Evolutionary conservation across 108 stramenopile genomes (phyloP).

Genomic region (Nitzschia sp.): DNA sequence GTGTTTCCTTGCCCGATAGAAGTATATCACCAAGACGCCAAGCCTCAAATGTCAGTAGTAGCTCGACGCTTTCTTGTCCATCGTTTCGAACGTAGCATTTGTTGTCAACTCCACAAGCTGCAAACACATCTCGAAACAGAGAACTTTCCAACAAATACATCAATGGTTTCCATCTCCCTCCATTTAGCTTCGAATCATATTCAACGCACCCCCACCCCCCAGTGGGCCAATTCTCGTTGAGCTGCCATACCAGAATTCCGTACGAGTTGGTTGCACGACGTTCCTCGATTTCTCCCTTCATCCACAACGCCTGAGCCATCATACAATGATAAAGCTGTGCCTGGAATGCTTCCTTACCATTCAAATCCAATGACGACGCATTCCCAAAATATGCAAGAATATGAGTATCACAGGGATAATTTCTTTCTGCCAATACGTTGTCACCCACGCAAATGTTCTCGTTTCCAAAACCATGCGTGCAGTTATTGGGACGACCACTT

Average conservation of each 20-base stretch:
- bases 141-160: constrained; percentile 33
- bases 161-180: constrained; percentile 61
- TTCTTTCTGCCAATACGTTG: constrained; percentile 60
- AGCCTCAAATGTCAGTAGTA: constrained; percentile 21
- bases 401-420: constrained; percentile 57
- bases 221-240: constrained; percentile 70
- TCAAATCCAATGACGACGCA: constrained; percentile 2
- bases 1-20: neutral
- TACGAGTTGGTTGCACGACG: constrained; percentile 38
- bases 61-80: constrained; percentile 3
- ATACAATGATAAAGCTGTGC: constrained; percentile 54
- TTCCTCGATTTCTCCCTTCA: constrained; percentile 49
- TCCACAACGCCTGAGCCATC: constrained; percentile 49
- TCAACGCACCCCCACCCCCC: constrained; percentile 64
- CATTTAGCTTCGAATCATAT: constrained; percentile 33
- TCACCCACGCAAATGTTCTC: constrained; percentile 42
- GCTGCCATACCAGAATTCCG: constrained; percentile 57
- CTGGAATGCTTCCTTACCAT: constrained; percentile 36
- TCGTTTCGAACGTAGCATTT: constrained; percentile 37
- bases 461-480: constrained; percentile 30
- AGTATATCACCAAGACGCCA: constrained; percentile 10
- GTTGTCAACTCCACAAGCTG: constrained; percentile 39
- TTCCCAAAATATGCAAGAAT: constrained; percentile 47
- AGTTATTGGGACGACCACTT: constrained; percentile 36
- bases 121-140: constrained; percentile 46